These are phyloP conservation scores for Boletus bicolor DNA, from an alignment of 768 basidiomycete species.

Conservation along the genomic window DNA sequence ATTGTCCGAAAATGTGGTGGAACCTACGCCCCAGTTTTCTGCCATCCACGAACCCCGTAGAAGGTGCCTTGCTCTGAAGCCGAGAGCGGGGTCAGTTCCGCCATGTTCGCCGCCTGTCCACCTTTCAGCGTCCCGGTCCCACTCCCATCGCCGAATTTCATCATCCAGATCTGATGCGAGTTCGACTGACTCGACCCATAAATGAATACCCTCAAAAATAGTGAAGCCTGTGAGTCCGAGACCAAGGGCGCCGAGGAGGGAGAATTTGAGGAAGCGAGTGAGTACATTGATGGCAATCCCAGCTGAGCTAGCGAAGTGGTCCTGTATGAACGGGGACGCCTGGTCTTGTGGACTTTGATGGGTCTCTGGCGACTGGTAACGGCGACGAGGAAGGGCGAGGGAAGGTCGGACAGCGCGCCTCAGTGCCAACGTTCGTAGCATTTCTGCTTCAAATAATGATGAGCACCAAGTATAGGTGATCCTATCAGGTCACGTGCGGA, in stretches of 20 bases:
- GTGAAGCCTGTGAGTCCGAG: conserved; percentile 44
- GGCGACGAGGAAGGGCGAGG: conserved; percentile 3
- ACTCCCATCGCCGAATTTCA: conserved; percentile 59
- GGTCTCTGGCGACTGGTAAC: conserved; percentile 18
- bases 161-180: conserved; percentile 46
- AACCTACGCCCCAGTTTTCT: conserved; percentile 58
- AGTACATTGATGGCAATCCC: conserved; percentile 43
- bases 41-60: conserved; percentile 73
- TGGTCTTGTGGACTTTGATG: conserved; percentile 5
- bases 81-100: conserved; percentile 73
- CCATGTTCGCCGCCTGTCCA: conserved; percentile 59
- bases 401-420: conserved; percentile 6
- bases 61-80: conserved; percentile 56
- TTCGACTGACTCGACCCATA: conserved; percentile 61
- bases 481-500: background rate
- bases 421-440: conserved; percentile 13
- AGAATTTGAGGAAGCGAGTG: conserved; percentile 47
- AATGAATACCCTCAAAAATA: conserved; percentile 55
- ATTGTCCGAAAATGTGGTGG: conserved; percentile 35
- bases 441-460: background rate
- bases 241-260: conserved; percentile 42
- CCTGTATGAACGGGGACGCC: conserved; percentile 21
- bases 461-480: background rate
- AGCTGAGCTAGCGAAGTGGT: conserved; percentile 35
- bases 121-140: conserved; percentile 58